phyloP scores from a whole-genome alignment of 352 stramenopile species.

The Phytopythium delawarense region DNA sequence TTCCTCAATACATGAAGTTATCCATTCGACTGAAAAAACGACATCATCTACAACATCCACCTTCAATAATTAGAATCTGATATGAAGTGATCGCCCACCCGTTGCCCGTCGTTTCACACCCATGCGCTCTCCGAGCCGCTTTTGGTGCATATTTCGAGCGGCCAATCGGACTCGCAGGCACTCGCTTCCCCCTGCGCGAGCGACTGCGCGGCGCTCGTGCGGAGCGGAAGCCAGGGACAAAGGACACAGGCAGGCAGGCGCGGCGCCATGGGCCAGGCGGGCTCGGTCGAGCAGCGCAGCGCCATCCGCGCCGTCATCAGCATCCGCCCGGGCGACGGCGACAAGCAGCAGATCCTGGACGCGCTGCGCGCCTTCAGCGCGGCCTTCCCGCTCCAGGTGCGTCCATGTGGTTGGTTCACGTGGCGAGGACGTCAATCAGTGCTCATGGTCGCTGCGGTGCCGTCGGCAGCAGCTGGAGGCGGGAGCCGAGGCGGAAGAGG shows the following conservation, averaged over 20 bases:
- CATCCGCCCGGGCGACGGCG: slow-evolving; percentile 37
- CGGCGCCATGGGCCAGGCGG: slow-evolving; percentile 60
- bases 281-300: slow-evolving; percentile 77
- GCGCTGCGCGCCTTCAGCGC: slow-evolving; percentile 69
- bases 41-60: not conserved
- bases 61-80: not conserved
- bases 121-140: slow-evolving; percentile 1
- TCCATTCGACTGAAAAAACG: not conserved
- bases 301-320: slow-evolving; percentile 70
- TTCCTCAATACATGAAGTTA: not conserved
- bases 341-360: slow-evolving; percentile 43
- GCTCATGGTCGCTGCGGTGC: not conserved
- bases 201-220: not conserved
- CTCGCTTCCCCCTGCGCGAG: not conserved
- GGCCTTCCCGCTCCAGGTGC: slow-evolving; percentile 69
- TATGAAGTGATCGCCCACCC: not conserved
- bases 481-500: slow-evolving; percentile 17
- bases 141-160: not conserved
- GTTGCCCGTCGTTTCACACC: slow-evolving; percentile 5
- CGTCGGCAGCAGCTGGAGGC: slow-evolving; percentile 12
- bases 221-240: not conserved
- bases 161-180: not conserved
- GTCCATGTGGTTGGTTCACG: not conserved
- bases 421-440: not conserved
- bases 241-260: not conserved